Conservation (phyloP, 1,284 basidiomycete genomes). For the Wolfiporia cocos region DNA sequence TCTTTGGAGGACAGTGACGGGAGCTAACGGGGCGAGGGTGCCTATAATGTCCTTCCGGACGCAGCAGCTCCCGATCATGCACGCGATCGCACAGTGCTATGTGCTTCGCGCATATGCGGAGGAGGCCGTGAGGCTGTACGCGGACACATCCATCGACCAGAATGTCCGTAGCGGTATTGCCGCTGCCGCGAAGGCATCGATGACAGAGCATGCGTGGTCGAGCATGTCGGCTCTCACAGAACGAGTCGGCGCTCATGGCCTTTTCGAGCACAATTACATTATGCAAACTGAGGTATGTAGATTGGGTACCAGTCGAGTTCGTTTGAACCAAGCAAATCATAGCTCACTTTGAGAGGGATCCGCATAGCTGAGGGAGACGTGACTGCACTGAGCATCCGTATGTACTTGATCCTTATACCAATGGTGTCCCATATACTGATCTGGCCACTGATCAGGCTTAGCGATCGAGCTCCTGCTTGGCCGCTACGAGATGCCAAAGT, state of each 20-base stretch:
- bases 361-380: constrained; percentile 49
- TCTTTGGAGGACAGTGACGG: constrained; percentile 26
- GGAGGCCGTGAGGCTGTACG: constrained; percentile 19
- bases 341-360: constrained; percentile 1
- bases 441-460: no score
- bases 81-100: constrained; percentile 25
- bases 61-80: constrained; percentile 34
- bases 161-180: constrained; percentile 21
- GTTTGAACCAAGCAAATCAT: no score
- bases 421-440: no score
- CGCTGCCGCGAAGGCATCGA: constrained; percentile 16
- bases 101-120: constrained; percentile 25
- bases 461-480: no score
- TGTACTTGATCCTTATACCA: no score
- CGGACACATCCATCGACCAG: constrained; percentile 12
- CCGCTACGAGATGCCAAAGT: constrained; percentile 38
- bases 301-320: no score
- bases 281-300: no score
- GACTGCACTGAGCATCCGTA: constrained; percentile 43
- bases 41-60: constrained; percentile 36
- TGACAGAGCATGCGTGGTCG: constrained; percentile 11
- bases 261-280: constrained; percentile 21
- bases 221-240: constrained; percentile 10
- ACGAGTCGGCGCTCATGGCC: constrained; percentile 22
- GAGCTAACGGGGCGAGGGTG: constrained; percentile 6